Evolutionary conservation across 495 filamentous ascomycete species (phyloP), one percentile per base, ranked within the genome.

Genomic region (Talaromyces proteolyticus): DNA sequence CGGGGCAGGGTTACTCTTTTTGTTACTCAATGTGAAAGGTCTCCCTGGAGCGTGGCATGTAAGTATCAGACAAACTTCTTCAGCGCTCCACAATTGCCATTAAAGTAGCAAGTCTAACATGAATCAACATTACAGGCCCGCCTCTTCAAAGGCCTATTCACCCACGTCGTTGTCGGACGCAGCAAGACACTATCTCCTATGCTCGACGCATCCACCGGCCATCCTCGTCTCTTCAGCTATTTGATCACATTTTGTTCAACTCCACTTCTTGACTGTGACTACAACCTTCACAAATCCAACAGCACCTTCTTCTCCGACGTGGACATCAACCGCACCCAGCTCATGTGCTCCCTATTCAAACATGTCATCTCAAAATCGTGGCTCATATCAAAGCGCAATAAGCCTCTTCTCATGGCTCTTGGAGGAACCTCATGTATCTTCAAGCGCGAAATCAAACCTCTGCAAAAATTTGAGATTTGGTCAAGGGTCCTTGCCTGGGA

Each of bases 261-360:
- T n/a, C 53, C 61, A 0, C 60, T 85, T 4, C 69, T 78, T 57
- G 87, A 91, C 60, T 81, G 77, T 57, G 87, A 91, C 65, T 86
- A 88, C 66, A 90, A 91, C 68, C 52, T 86, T 24, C 87, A 91
- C 74, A 91, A 91, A 60, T 83, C 78, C 55, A 91, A 91, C 70
- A 79, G 72, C 50, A 91, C 87, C 5, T 91, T 89, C 73, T 91
- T 90, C 64, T 69, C 81, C 59, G 87, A 91, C 65, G 75, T 89
- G 18, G 87, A 91, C 67, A 76, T 89, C 25, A 74, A 77, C 36
- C 82, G 88, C 10, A 81, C 80, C 0, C 82, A 88, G 54, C 67
- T 62, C 80, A 24, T 68, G 66, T 43, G 74, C 77, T 51, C 65
- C 89, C 0, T 66, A 86, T 22, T 55, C 75, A 63, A 52, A 21